Percentiles rank a stretch among this genome's conserved stretches.
Evolutionary conservation across 306 rosid species (phyloP).

Genomic region (Vachellia collinsii): DNA sequence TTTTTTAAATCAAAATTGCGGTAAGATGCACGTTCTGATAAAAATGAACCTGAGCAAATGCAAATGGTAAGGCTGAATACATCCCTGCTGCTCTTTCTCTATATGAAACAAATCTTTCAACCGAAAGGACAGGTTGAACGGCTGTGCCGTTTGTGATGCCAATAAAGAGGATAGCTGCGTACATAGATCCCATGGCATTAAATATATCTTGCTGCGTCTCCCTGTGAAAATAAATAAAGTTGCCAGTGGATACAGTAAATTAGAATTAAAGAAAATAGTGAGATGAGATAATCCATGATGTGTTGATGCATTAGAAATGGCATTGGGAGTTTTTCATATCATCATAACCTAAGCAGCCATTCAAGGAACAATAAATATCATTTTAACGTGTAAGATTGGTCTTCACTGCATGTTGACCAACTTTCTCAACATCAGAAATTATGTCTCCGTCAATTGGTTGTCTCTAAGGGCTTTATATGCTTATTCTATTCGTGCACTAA

Average conservation of each 20-base stretch:
- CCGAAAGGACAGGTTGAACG: slow-evolving; percentile 69
- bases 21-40: neutral
- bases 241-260: neutral
- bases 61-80: slow-evolving; percentile 75
- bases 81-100: slow-evolving; percentile 82
- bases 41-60: slow-evolving; percentile 63
- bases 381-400: neutral
- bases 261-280: neutral
- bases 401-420: neutral
- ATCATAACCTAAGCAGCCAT: neutral
- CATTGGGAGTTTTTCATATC: neutral
- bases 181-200: slow-evolving; percentile 79
- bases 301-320: neutral
- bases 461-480: too few species aligned
- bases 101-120: slow-evolving; percentile 82
- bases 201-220: slow-evolving; percentile 48
- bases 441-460: neutral
- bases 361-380: neutral
- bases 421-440: too few species aligned
- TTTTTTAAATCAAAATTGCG: neutral
- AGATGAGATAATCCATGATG: neutral
- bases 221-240: neutral
- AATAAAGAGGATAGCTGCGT: slow-evolving; percentile 58
- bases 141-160: slow-evolving; percentile 62
- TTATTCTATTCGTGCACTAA: too few species aligned